Conservation (phyloP, 148 eudicot species). For the Spergularia marina region DNA sequence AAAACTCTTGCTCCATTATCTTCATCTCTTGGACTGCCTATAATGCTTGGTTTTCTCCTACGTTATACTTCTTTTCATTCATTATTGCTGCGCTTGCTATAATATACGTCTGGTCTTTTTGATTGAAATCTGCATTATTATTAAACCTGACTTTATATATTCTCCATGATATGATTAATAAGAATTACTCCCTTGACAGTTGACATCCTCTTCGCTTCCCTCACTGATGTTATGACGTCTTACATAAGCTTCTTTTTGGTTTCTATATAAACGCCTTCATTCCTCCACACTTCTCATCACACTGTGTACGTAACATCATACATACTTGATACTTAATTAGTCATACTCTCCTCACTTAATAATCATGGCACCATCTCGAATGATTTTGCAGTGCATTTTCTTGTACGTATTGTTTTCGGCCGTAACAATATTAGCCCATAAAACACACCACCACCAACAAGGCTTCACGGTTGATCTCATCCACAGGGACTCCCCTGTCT, state of each 20-base stretch:
- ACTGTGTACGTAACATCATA: not conserved
- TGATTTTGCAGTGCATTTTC: not conserved
- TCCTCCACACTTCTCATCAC: not conserved
- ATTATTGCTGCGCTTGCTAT: no score
- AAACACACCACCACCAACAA: not conserved
- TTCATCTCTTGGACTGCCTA: not conserved
- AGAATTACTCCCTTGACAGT: no score
- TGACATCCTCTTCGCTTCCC: not conserved
- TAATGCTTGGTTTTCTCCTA: not conserved
- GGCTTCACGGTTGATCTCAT: conserved; percentile 26
- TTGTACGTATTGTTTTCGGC: not conserved
- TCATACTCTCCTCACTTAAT: not conserved
- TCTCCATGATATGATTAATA: no score
- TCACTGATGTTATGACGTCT: not conserved
- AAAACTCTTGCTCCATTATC: conserved; percentile 1
- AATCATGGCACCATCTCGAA: conserved; percentile 6
- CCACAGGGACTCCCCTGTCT: conserved; percentile 32
- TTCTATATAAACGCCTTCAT: not conserved
- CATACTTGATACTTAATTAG: no score
- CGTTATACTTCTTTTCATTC: no score
- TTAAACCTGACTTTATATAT: no score
- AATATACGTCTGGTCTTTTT: no score
- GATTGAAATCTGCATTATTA: no score
- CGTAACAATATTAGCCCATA: not conserved
- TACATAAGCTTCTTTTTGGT: not conserved